Conservation (phyloP, 1,284 basidiomycete genomes). For the Leccinum holopus region DNA sequence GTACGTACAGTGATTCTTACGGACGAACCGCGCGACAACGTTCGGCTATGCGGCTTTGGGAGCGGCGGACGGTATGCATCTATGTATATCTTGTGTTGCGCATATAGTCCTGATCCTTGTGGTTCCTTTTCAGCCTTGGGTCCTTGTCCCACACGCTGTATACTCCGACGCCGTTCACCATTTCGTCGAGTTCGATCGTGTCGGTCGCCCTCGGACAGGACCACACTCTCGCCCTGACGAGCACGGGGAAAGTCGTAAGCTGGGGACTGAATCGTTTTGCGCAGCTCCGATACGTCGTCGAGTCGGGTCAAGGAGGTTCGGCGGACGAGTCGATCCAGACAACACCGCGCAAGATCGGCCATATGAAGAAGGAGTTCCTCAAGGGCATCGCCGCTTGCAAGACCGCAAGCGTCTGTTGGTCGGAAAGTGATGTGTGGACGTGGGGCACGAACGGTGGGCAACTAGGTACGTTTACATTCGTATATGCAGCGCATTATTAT, state of each 20-base stretch:
- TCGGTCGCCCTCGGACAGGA: constrained; percentile 89
- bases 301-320: constrained; percentile 41
- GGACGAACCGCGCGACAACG: constrained; percentile 67
- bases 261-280: constrained; percentile 91
- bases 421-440: constrained; percentile 80
- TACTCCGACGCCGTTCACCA: constrained; percentile 56
- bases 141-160: constrained; percentile 80
- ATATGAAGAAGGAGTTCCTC: constrained; percentile 79
- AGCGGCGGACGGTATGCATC: constrained; percentile 67
- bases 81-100: background rate
- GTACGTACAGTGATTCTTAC: constrained; percentile 61
- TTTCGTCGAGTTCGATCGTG: constrained; percentile 51
- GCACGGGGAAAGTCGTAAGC: constrained; percentile 78
- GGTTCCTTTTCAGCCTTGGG: constrained; percentile 57
- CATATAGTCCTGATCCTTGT: constrained; percentile 8
- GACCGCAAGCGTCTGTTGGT: constrained; percentile 90
- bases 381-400: constrained; percentile 87
- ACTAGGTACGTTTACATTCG: constrained; percentile 56
- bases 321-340: constrained; percentile 68
- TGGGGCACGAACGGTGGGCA: constrained; percentile 98
- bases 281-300: constrained; percentile 88
- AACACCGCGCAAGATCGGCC: constrained; percentile 75
- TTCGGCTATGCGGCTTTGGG: constrained; percentile 86
- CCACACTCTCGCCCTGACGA: constrained; percentile 87
- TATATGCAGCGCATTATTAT: background rate